These are phyloP conservation scores for Magnolia changhungtana DNA, from an alignment of 164 flowering plant genomes.

Conservation along the genomic window DNA sequence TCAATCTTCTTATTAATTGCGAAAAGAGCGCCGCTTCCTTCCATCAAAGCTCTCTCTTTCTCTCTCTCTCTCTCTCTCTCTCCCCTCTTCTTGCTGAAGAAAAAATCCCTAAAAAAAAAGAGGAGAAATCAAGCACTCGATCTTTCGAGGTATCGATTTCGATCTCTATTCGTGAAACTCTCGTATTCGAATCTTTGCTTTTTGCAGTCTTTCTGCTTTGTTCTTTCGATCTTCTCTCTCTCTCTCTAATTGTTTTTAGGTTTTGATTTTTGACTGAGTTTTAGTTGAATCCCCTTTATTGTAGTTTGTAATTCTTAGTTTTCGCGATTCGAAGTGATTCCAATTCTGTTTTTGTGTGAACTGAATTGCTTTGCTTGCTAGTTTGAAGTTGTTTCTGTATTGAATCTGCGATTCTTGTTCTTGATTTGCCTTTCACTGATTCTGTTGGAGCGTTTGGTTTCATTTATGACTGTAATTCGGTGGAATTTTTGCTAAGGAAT, in stretches of 20 bases:
- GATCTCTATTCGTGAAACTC: not conserved
- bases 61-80: not conserved
- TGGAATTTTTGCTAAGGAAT: not conserved
- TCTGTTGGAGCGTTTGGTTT: not conserved
- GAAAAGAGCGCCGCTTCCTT: not conserved
- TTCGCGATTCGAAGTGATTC: not conserved
- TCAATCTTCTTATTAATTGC: not conserved
- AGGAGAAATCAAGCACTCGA: not conserved
- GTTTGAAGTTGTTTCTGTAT: not conserved
- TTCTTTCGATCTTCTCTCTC: not conserved
- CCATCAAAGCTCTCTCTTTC: not conserved
- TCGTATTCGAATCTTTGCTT: not conserved
- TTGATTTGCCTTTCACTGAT: not conserved
- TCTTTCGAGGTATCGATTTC: not conserved
- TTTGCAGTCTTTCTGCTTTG: not conserved
- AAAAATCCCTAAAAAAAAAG: not conserved
- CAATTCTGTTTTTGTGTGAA: not conserved
- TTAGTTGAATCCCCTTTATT: not conserved
- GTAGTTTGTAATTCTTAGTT: not conserved
- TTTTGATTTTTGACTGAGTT: not conserved
- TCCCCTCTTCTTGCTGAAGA: not conserved
- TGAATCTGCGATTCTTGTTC: not conserved
- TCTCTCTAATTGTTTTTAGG: not conserved
- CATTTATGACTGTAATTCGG: not conserved
- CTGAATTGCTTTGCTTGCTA: not conserved